Base-by-base conservation (phyloP, 176 grass and related monocot species). In the Avena insularis region DNA sequence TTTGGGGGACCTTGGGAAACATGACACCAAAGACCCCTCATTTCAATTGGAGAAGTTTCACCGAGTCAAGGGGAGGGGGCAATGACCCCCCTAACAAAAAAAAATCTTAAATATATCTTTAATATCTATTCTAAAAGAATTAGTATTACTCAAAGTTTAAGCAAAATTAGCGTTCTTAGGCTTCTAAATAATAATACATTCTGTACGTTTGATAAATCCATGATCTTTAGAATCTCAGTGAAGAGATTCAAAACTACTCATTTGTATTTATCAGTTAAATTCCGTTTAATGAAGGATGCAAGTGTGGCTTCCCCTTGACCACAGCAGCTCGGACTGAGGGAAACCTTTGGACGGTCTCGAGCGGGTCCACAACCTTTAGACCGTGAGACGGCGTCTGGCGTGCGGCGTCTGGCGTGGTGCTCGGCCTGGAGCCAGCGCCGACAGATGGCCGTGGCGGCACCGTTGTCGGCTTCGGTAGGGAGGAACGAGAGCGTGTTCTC, bases 261-360 rank as follows among this genome's bases (percentile, higher is more conserved):
- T 33, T 33, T 46, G 66, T 51, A 66, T 91, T 17, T 91, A 91
- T 87, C 91, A 95, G 58, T 63, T 77, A 11, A 38, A 50, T 19
- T 91, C 86, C 0, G 91, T 86, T 59, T 87, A 80, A 1, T 87
- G 78, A 95, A 95, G 84, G 93, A 86, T 0, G 93, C 91, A 92
- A 95, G 80, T 95, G 93, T 0, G 93, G 93, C 89, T 93, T 95
- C 36, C 93, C 91, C 91, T 95, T 95, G 65, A 95, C 81, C 70
- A 77, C 73, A 1, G 25, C 84, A 14, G 78, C 89, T 10, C 91
- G 86, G 31, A 91, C 93, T 7, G 82, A 12, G 21, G 93, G 93
- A 86, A 95, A 95, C 5, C 77, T 78, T 71, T 80, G 64, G 57
- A 93, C 78, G 17, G 91, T 87, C 45, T 56, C 72, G 15, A 27